A percentile compares a stretch with the other conserved stretches of the same genome.
These are phyloP conservation scores for Apiotrichum veenhuisii DNA, from an alignment of 1,284 basidiomycete species.

Conservation along the genomic window DNA sequence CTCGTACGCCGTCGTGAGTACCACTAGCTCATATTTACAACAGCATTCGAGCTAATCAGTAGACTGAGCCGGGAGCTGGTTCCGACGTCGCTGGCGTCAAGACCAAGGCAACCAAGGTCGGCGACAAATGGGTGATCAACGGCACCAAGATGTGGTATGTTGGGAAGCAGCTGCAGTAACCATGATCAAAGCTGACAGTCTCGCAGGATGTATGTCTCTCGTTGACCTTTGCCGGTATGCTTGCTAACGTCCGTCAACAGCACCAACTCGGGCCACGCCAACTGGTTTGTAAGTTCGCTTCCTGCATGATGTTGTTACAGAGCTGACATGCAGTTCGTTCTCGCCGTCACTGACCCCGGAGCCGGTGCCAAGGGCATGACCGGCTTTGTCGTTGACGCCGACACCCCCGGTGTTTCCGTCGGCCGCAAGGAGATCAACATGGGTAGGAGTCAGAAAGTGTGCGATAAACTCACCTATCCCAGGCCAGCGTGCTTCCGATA, in stretches of 20 bases:
- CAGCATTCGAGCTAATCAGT: not conserved
- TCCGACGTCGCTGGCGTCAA: conserved; percentile 55
- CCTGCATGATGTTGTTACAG: not conserved
- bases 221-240: not conserved
- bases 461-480: not conserved
- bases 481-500: conserved; percentile 56
- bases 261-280: conserved; percentile 55
- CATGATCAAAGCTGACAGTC: conserved; percentile 8
- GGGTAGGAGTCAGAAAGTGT: conserved; percentile 41
- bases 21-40: too few relatives aligned
- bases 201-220: conserved; percentile 36
- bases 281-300: conserved; percentile 47
- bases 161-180: conserved; percentile 9
- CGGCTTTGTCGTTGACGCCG: conserved; percentile 57
- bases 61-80: conserved; percentile 56
- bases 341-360: conserved; percentile 54
- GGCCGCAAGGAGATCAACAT: conserved; percentile 60
- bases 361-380: conserved; percentile 54
- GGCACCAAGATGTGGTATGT: conserved; percentile 56
- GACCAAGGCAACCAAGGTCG: conserved; percentile 54
- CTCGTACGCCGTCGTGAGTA: conserved; percentile 53
- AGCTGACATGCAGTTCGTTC: conserved; percentile 48
- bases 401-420: conserved; percentile 51
- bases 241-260: conserved; percentile 25
- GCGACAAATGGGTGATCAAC: conserved; percentile 53